Base-by-base conservation (phyloP, 768 basidiomycete genomes). In the Hirschioporus abietinus region DNA sequence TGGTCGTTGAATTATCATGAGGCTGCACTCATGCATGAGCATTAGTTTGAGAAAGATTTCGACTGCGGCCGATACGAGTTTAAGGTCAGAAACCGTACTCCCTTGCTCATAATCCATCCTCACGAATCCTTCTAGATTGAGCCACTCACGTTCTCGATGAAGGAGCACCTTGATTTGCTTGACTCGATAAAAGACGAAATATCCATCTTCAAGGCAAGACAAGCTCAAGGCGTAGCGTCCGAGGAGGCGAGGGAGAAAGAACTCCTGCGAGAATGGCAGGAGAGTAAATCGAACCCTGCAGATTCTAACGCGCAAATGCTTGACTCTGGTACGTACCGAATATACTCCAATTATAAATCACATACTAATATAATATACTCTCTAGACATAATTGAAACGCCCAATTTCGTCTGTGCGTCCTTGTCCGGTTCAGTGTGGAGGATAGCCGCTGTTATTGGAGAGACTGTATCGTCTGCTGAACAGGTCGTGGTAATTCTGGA, bases 51-150 rank as follows among this genome's bases (percentile, higher is more conserved):
- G 70, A 79, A 72, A 24, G 74, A 76, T 35, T 88, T 87, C 65
- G 82, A 86, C 69, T 78, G 82, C 0, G 87, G 86, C 26, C 78
- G 76, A 64, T 85, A 87, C 70, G 66, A 69, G 36, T 86, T 87
- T 71, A 77, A 85, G 78, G 85, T 84, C 60, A 58, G 64, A 64
- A 7, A 7, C 2, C 17, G 0, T 61, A 24, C 17, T 60, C 7
- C 2, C 5, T 18, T 12, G 0, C n/a, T 36, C 25, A 63, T 64
- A 23, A 57, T 68, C n/a, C 59, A 70, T 63, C 65, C 70, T 15
- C 72, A 70, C 60, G 68, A 67, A 26, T 70, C 70, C 0, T 63
- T 64, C 18, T 60, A 86, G 81, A 80, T 88, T 58, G 82, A 88
- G 69, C 74, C 79, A 4, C 78, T 78, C 0, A 76, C 74, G 0